A percentile compares a stretch with the other conserved stretches of the same genome.
These are phyloP conservation scores for Cladosporium sphaerospermum DNA, from an alignment of 2,329 filamentous ascomycete genomes.

Conservation along the genomic window DNA sequence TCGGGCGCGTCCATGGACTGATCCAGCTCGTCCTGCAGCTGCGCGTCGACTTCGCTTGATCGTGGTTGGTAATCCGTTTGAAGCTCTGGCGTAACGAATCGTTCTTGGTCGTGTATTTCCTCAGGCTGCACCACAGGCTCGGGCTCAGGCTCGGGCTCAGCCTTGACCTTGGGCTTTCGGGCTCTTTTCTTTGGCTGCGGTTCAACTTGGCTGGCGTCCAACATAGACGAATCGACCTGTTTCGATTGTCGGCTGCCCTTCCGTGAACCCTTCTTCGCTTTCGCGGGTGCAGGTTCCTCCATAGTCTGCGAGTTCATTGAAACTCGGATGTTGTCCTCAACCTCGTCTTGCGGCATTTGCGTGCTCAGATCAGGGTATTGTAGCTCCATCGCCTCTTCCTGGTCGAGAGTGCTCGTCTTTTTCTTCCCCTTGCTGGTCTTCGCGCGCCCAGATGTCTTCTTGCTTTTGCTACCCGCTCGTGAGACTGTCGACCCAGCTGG, in stretches of 20 bases:
- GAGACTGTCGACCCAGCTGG: constrained; percentile 26
- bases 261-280: constrained; percentile 21
- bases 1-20: constrained; percentile 22
- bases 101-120: constrained; percentile 15
- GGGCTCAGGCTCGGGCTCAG: constrained; percentile 16
- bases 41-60: constrained; percentile 23
- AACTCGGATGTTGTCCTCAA: constrained; percentile 12
- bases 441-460: constrained; percentile 33
- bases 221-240: constrained; percentile 24
- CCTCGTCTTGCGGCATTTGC: constrained; percentile 13
- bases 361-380: constrained; percentile 17
- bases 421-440: constrained; percentile 31
- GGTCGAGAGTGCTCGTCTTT: constrained; percentile 14
- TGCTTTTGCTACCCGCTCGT: constrained; percentile 25
- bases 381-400: constrained; percentile 14
- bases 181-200: constrained; percentile 23
- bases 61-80: constrained; percentile 11
- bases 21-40: constrained; percentile 30
- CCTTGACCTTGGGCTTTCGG: constrained; percentile 25
- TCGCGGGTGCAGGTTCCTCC: constrained; percentile 10
- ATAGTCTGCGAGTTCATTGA: constrained; percentile 1
- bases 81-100: constrained; percentile 12
- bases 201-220: constrained; percentile 23
- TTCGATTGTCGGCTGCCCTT: constrained; percentile 20
- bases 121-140: constrained; percentile 18